Evolutionary conservation across 1,284 basidiomycete species (phyloP), one percentile per base, ranked within the genome.

Genomic region (Takashimella koratensis): DNA sequence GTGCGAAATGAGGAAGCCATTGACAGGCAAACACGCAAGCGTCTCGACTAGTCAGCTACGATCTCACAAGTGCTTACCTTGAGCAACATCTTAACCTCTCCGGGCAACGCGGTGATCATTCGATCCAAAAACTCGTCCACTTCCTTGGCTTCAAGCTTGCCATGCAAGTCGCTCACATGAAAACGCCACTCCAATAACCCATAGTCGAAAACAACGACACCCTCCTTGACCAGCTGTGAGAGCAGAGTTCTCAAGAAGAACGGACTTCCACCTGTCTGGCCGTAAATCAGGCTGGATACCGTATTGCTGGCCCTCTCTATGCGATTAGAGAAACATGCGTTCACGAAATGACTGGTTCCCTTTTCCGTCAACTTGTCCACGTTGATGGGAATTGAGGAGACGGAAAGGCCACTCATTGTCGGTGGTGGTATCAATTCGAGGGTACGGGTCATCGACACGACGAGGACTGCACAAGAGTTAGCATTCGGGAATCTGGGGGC

Each of bases 131-230:
- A 70, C 2, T 50, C 57, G 39, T 70, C 68, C 11, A 71, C 61
- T 11, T 61, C 65, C 2, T 57, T 52, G 42, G 67, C 64, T 1
- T 67, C 63, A 11, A 68, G 48, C 26, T 68, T 66, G 4, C 47
- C 21, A 42, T 71, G 69, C 4, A 71, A 49, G 0, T 54, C 54
- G 2, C 57, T 47, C 1, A 61, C 53, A 48, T 69, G 61, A 48
- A 65, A 68, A 5, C 58, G 44, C 69, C 69, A 71, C 20, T 51
- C 46, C 23, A 67, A 46, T 1, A 30, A 43, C 39, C 54, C 64
- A 51, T 58, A 70, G 40, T 69, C 65, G 36, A 66, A 69, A 19
- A 45, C 51, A n/a, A 71, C 56, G 6, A 67, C 66, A 0, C 50
- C 25, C 23, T 71, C 64, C 42, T 66, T 64, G 20, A 64, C 56